Conservation (phyloP, 345 rosid species). For the Ailanthus altissimus region DNA sequence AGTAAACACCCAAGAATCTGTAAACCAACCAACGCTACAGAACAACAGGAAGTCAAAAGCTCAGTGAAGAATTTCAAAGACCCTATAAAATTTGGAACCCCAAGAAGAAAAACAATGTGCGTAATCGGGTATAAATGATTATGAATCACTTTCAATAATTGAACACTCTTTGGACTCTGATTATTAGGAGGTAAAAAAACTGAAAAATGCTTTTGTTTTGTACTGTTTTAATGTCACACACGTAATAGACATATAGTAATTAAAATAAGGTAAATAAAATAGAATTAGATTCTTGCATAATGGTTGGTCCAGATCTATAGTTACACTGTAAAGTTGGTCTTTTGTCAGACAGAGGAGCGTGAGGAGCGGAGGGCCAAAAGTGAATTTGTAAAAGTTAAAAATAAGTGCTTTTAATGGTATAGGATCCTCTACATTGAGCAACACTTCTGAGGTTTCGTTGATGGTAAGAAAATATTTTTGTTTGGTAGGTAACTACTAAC, state of each 20-base stretch:
- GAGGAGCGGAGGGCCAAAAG: slow-evolving; percentile 36
- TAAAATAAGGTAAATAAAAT: background rate
- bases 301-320: slow-evolving; percentile 35
- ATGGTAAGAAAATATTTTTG: background rate
- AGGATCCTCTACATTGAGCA: background rate
- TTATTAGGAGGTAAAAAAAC: slow-evolving; percentile 24
- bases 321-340: slow-evolving; percentile 17
- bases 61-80: slow-evolving; percentile 24
- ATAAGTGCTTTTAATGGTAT: background rate
- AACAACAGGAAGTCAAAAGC: slow-evolving; percentile 33
- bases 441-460: background rate
- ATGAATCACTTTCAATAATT: slow-evolving; percentile 40
- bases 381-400: slow-evolving; percentile 6
- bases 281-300: background rate
- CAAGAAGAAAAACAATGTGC: slow-evolving; percentile 10
- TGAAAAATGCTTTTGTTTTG: background rate
- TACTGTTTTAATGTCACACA: background rate
- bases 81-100: slow-evolving; percentile 12
- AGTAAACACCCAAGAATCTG: background rate
- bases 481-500: background rate
- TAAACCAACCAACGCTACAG: slow-evolving; percentile 1
- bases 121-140: background rate
- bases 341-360: slow-evolving; percentile 31
- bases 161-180: slow-evolving; percentile 33
- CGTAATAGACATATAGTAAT: background rate